These are phyloP conservation scores for Pleomassaria siparia DNA, from an alignment of 2,329 filamentous ascomycete genomes.

Conservation along the genomic window DNA sequence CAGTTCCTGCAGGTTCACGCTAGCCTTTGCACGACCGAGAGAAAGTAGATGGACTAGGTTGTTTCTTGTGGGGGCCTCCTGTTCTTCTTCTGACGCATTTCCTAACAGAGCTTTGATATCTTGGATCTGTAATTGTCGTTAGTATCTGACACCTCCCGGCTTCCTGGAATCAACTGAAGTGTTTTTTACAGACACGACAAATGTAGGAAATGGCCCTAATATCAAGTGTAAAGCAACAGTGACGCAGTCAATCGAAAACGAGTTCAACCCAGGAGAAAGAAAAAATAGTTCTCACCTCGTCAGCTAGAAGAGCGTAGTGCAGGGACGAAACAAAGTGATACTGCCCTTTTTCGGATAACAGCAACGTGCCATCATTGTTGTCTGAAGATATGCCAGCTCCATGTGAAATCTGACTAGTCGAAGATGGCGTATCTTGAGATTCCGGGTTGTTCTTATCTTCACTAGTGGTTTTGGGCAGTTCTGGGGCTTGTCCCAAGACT, in stretches of 20 bases:
- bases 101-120: slow-evolving; percentile 42
- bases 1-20: slow-evolving; percentile 27
- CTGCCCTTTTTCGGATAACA: slow-evolving; percentile 38
- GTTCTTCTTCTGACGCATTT: slow-evolving; percentile 26
- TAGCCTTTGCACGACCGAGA: slow-evolving; percentile 31
- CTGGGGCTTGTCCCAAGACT: slow-evolving; percentile 24
- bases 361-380: slow-evolving; percentile 38
- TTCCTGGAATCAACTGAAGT: neutral
- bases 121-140: slow-evolving; percentile 30
- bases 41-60: slow-evolving; percentile 36
- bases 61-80: slow-evolving; percentile 29
- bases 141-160: neutral
- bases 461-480: slow-evolving; percentile 18
- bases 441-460: slow-evolving; percentile 26
- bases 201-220: neutral
- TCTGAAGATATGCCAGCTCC: slow-evolving; percentile 40
- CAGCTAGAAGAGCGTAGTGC: slow-evolving; percentile 43
- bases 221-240: neutral
- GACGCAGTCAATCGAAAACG: too few relatives aligned
- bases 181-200: too few relatives aligned
- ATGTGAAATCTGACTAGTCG: slow-evolving; percentile 36
- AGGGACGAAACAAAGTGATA: slow-evolving; percentile 44
- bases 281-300: slow-evolving; percentile 32
- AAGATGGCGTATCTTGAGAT: slow-evolving; percentile 28
- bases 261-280: neutral